A percentile compares a stretch with the other conserved stretches of the same genome.
Evolutionary conservation across 306 rosid species (phyloP).

Genomic region (Coriaria nepalensis): DNA sequence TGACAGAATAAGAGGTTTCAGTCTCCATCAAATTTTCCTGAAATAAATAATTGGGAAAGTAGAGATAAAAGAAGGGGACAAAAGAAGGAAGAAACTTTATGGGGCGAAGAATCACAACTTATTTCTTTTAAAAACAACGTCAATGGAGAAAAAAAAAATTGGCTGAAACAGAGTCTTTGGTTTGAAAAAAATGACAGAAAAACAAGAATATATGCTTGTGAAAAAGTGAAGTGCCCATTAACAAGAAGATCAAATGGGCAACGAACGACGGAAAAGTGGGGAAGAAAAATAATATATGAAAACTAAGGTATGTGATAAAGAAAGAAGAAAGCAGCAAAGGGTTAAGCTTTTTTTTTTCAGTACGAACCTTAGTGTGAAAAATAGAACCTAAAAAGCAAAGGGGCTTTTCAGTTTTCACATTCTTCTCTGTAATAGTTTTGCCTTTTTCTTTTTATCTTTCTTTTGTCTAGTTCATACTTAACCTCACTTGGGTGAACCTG

Average conservation of each 20-base stretch:
- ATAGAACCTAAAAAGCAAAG: slow-evolving; percentile 23
- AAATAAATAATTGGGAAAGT: slow-evolving; percentile 12
- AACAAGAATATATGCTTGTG: slow-evolving; percentile 50
- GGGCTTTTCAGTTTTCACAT: slow-evolving; percentile 36
- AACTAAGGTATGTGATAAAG: slow-evolving; percentile 18
- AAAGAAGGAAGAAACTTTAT: slow-evolving; percentile 34
- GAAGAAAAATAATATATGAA: neutral
- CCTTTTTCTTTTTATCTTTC: slow-evolving; percentile 24
- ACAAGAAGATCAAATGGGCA: too few relatives aligned
- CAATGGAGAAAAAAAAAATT: slow-evolving; percentile 35
- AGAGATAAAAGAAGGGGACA: slow-evolving; percentile 20
- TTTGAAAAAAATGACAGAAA: slow-evolving; percentile 26
- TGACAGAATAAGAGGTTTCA: slow-evolving; percentile 32
- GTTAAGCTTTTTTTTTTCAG: slow-evolving; percentile 29
- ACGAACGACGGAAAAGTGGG: neutral
- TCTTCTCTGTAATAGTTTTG: slow-evolving; percentile 26
- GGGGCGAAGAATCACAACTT: slow-evolving; percentile 34
- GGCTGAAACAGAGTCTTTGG: slow-evolving; percentile 23
- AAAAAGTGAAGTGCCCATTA: slow-evolving; percentile 41
- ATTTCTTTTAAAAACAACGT: slow-evolving; percentile 13
- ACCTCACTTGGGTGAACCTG: neutral
- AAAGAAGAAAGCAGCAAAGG: slow-evolving; percentile 38
- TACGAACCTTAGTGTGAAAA: slow-evolving; percentile 43
- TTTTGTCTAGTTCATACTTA: slow-evolving; percentile 22
- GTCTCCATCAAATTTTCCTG: slow-evolving; percentile 13